Evolutionary conservation across 2,329 filamentous ascomycete species (phyloP).

Genomic region (Leptoxyphium fumago): DNA sequence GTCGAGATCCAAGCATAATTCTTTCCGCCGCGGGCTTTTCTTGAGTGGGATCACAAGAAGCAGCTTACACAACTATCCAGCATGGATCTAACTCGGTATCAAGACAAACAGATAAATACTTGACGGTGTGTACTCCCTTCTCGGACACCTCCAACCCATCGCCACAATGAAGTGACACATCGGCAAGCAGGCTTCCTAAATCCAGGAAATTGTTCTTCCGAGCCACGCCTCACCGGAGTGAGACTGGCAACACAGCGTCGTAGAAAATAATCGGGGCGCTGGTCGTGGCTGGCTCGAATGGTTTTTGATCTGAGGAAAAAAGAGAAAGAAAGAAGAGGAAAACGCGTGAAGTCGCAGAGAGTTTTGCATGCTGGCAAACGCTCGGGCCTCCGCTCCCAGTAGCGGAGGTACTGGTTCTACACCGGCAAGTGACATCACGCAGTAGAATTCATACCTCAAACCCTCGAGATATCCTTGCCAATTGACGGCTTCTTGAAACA

Average conservation of each 20-base stretch:
- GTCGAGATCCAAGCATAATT: too few relatives aligned
- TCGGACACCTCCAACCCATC: constrained; percentile 58
- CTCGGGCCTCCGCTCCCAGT: not conserved
- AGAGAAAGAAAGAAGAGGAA: constrained; percentile 10
- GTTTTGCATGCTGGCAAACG: not conserved
- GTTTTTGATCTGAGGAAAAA: constrained; percentile 42
- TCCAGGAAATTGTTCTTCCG: constrained; percentile 45
- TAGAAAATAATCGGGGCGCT: constrained; percentile 34
- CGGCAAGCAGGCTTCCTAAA: constrained; percentile 57
- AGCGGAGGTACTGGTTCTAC: too few relatives aligned
- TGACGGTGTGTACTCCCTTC: constrained; percentile 45
- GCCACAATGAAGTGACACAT: constrained; percentile 58
- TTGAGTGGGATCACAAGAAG: too few relatives aligned
- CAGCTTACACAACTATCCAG: too few relatives aligned
- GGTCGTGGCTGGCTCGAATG: constrained; percentile 55
- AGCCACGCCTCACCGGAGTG: constrained; percentile 40
- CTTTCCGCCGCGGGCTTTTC: too few relatives aligned
- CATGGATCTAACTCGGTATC: too few relatives aligned
- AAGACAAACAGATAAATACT: too few relatives aligned
- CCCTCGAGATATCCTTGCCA: too few relatives aligned
- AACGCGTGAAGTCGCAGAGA: not conserved
- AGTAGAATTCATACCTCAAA: too few relatives aligned
- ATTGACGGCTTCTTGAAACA: too few relatives aligned
- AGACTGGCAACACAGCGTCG: constrained; percentile 57
- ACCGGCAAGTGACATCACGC: too few relatives aligned